Percentiles rank a stretch among this genome's conserved stretches.
phyloP scores from a whole-genome alignment of 2,329 filamentous ascomycete genomes.

The Diaporthe helianthi region DNA sequence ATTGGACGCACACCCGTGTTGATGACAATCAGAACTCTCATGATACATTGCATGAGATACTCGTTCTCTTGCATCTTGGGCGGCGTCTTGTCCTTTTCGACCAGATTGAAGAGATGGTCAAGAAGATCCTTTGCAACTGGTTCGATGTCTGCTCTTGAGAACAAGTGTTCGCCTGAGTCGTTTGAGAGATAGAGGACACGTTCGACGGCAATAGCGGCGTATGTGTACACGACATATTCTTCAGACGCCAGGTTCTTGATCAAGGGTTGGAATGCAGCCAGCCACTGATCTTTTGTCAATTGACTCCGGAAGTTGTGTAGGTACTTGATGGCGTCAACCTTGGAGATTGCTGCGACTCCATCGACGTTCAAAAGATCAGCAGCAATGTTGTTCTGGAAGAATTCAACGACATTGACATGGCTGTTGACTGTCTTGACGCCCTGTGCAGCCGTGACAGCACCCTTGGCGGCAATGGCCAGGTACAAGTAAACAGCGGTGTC shows the following conservation, averaged over 20 bases:
- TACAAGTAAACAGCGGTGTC: slow-evolving; percentile 98
- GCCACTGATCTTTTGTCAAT: slow-evolving; percentile 90
- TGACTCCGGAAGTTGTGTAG: slow-evolving; percentile 97
- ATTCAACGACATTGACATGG: slow-evolving; percentile 88
- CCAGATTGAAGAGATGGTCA: slow-evolving; percentile 87
- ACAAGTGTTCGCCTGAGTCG: slow-evolving; percentile 77
- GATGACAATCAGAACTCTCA: slow-evolving; percentile 95
- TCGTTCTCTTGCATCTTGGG: slow-evolving; percentile 98
- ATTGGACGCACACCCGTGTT: slow-evolving; percentile 79
- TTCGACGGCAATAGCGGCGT: slow-evolving; percentile 96
- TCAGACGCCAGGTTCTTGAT: slow-evolving; percentile 89
- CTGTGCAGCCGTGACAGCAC: slow-evolving; percentile 82
- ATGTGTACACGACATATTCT: slow-evolving; percentile 97
- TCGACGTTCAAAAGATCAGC: slow-evolving; percentile 77
- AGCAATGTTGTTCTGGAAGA: slow-evolving; percentile 92
- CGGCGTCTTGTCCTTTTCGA: slow-evolving; percentile 83
- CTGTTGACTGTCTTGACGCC: slow-evolving; percentile 91
- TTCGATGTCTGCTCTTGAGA: slow-evolving; percentile 79
- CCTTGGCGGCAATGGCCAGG: slow-evolving; percentile 91
- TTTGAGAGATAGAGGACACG: slow-evolving; percentile 85
- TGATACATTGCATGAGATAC: slow-evolving; percentile 97
- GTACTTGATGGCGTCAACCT: slow-evolving; percentile 98
- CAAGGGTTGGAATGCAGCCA: slow-evolving; percentile 84
- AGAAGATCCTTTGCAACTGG: slow-evolving; percentile 86
- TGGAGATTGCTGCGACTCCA: slow-evolving; percentile 81